Evolutionary conservation across 106 monocot genomes (phyloP).

Genomic region (Vanilla planifolia): DNA sequence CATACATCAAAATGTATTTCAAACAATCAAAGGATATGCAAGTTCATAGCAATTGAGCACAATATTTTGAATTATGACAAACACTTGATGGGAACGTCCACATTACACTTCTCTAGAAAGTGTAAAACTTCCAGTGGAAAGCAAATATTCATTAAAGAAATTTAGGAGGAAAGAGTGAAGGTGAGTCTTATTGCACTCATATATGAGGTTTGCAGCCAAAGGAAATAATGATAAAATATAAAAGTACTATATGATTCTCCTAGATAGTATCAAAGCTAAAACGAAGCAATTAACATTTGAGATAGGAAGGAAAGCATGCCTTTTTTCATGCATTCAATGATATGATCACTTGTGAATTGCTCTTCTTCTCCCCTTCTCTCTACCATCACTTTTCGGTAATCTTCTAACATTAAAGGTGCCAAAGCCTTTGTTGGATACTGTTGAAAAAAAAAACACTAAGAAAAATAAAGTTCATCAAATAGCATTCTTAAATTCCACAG

Average conservation of each 20-base stretch:
- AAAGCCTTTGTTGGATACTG: constrained; percentile 98
- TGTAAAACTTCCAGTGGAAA: too few relatives aligned
- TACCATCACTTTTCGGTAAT: constrained; percentile 86
- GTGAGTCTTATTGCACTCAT: too few relatives aligned
- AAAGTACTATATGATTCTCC: not conserved
- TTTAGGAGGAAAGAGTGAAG: too few relatives aligned
- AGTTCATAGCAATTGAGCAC: too few relatives aligned
- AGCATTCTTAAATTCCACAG: not conserved
- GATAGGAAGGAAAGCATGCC: constrained; percentile 14
- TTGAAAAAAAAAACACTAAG: not conserved
- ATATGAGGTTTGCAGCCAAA: too few relatives aligned
- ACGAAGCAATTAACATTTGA: not conserved
- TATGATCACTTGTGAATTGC: constrained; percentile 69
- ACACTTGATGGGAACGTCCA: too few relatives aligned
- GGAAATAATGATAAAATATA: too few relatives aligned
- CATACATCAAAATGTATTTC: too few relatives aligned
- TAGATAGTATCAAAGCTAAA: not conserved
- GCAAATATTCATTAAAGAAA: too few relatives aligned
- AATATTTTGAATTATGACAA: too few relatives aligned
- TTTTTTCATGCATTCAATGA: constrained; percentile 82
- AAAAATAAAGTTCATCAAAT: not conserved
- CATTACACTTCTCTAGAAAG: too few relatives aligned
- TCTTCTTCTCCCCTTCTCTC: constrained; percentile 83
- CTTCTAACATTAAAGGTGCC: constrained; percentile 90
- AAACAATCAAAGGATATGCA: too few relatives aligned